A percentile compares a stretch with the other conserved stretches of the same genome.
Conservation (phyloP, 805 yeast genomes). For the Metschnikowia aberdeeniae region DNA sequence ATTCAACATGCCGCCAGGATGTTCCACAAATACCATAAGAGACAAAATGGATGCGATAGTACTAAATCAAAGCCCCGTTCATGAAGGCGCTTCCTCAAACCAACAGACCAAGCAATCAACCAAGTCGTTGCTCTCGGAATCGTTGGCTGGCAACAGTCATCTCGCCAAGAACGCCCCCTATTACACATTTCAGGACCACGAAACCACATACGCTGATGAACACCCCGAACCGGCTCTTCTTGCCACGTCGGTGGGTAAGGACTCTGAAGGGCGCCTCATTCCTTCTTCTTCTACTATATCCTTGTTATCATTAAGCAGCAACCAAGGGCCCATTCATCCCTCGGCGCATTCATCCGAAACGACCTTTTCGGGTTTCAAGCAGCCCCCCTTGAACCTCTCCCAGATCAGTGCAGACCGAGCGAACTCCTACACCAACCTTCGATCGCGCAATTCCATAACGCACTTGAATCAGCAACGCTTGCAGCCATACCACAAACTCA, state of each 20-base stretch:
- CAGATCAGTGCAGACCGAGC: constrained; percentile 14
- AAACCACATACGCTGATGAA: constrained; percentile 25
- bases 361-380: constrained; percentile 1
- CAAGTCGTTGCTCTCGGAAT: constrained; percentile 24
- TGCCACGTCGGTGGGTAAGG: constrained; percentile 42
- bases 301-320: constrained; percentile 32
- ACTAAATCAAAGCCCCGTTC: constrained; percentile 6
- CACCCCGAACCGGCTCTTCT: constrained; percentile 44
- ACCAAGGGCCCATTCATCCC: constrained; percentile 4
- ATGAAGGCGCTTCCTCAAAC: constrained; percentile 4
- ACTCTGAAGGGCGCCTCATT: constrained; percentile 35
- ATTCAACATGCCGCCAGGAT: constrained; percentile 12
- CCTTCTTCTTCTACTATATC: constrained; percentile 43
- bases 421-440: constrained; percentile 15
- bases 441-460: constrained; percentile 18
- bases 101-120: constrained; percentile 10
- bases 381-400: constrained; percentile 1
- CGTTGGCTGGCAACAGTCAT: constrained; percentile 23
- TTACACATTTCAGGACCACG: constrained; percentile 7
- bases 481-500: constrained; percentile 33
- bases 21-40: constrained; percentile 15
- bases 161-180: constrained; percentile 1
- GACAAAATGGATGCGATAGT: constrained; percentile 17
- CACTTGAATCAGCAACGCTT: constrained; percentile 30
- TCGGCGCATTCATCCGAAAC: neutral